Base-by-base conservation (phyloP, 345 rosid genomes). In the Hevea brasiliensis region DNA sequence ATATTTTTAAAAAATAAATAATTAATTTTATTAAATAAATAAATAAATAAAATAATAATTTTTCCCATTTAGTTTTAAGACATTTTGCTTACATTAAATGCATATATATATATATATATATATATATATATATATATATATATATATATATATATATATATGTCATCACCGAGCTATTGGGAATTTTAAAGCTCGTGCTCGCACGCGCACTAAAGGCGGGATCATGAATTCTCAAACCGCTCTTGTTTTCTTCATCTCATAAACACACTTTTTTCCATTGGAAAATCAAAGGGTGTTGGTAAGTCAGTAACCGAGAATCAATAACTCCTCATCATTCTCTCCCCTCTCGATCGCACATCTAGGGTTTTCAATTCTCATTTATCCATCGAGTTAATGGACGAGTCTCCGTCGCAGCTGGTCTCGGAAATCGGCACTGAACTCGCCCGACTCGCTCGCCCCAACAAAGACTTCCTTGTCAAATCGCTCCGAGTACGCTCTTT, bases 381-480 rank as follows among this genome's bases (percentile, higher is more conserved):
- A 21, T 20, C 42, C 27, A 15, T 17, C 50, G 63, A 26, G 20
- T 65, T 50, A 67, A 90, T 89, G 97, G 91, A 80, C 79, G 87
- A 84, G 74, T 66, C 87, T 0, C 79, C 82, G 67, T 73, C 85
- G 73, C 78, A 82, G 75, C 76, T 79, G 67, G 82, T 94, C 65
- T 81, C 88, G 57, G 83, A 81, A 73, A 60, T 89, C 76, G 93
- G 97, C 75, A 58, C 77, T 74, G 78, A 84, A 70, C 87, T 94
- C 84, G 71, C 76, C 59, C 81, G 86, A 45, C 77, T 72, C 72
- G 44, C 87, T 73, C 94, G 95, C 61, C 89, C 86, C 54, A 88
- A 70, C 80, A 89, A 95, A 81, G 88, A 90, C 63, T 72, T 78
- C 50, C 87, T 95, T 27, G 85, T 92, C 80, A 89, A 87, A 55